These are phyloP conservation scores for Nicotiana sylvestris DNA, from an alignment of 257 asterid genomes.

Conservation along the genomic window DNA sequence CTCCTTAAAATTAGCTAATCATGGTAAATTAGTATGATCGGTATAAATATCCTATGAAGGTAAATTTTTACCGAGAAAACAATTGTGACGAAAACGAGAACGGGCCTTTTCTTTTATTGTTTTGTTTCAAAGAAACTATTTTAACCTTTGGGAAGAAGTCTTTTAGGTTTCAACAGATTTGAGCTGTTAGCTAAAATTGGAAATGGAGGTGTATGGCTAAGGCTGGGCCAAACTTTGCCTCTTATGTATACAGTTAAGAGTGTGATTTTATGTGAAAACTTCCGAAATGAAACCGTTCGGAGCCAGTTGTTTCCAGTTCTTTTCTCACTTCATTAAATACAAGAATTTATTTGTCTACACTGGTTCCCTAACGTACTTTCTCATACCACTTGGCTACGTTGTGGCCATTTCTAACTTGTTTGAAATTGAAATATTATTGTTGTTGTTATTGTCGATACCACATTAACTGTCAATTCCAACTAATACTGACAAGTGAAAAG, in stretches of 20 bases:
- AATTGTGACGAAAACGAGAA: too few relatives aligned
- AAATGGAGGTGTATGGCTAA: neutral
- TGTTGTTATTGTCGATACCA: neutral
- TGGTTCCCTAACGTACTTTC: neutral
- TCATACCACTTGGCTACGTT: too few relatives aligned
- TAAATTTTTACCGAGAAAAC: too few relatives aligned
- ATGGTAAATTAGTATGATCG: too few relatives aligned
- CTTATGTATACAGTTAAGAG: neutral
- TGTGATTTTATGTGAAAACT: neutral
- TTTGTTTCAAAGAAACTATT: neutral
- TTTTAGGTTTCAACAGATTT: neutral
- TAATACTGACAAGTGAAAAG: neutral
- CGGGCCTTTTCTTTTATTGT: neutral
- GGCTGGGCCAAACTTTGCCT: neutral
- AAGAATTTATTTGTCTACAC: neutral
- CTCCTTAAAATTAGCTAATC: too few relatives aligned
- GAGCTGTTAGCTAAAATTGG: neutral
- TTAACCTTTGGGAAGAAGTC: neutral
- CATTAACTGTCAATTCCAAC: neutral
- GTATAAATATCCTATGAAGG: too few relatives aligned
- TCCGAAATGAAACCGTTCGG: neutral
- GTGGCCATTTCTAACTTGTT: too few relatives aligned
- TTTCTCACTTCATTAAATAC: neutral
- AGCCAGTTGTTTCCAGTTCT: neutral
- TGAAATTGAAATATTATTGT: too few relatives aligned